These are phyloP conservation scores for Populus trichocarpa DNA, from an alignment of 441 rosid genomes.

Conservation along the genomic window DNA sequence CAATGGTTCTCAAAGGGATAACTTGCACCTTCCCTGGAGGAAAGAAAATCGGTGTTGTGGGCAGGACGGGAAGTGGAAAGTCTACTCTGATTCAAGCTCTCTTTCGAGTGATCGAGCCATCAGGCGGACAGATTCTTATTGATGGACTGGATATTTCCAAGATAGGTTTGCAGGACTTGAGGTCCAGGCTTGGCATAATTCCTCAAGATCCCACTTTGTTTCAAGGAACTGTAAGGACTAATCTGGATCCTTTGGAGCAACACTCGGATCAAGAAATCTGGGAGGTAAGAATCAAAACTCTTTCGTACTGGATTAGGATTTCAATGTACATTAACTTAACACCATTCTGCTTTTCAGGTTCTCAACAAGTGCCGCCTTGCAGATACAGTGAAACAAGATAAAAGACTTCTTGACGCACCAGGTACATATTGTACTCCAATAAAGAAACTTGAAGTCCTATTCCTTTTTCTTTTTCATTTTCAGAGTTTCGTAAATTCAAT, in stretches of 20 bases:
- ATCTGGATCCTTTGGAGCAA: conserved; percentile 58
- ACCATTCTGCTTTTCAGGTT: conserved; percentile 32
- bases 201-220: conserved; percentile 67
- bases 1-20: conserved; percentile 58
- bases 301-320: not conserved
- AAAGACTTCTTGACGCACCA: conserved; percentile 61
- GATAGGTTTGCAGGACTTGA: conserved; percentile 62
- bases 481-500: not conserved
- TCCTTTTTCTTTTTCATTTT: not conserved
- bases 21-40: conserved; percentile 56
- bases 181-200: conserved; percentile 58
- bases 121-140: conserved; percentile 41
- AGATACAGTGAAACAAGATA: conserved; percentile 50
- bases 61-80: conserved; percentile 76
- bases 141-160: conserved; percentile 54
- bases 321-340: not conserved
- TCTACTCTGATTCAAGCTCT: conserved; percentile 73
- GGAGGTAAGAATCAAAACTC: conserved; percentile 41
- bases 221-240: conserved; percentile 58
- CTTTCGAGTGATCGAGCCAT: conserved; percentile 60
- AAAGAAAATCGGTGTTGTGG: conserved; percentile 63
- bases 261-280: conserved; percentile 59
- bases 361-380: conserved; percentile 49
- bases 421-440: conserved; percentile 19
- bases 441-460: not conserved